phyloP scores from a whole-genome alignment of 139 green algal species.

The Penium margaritaceum region DNA sequence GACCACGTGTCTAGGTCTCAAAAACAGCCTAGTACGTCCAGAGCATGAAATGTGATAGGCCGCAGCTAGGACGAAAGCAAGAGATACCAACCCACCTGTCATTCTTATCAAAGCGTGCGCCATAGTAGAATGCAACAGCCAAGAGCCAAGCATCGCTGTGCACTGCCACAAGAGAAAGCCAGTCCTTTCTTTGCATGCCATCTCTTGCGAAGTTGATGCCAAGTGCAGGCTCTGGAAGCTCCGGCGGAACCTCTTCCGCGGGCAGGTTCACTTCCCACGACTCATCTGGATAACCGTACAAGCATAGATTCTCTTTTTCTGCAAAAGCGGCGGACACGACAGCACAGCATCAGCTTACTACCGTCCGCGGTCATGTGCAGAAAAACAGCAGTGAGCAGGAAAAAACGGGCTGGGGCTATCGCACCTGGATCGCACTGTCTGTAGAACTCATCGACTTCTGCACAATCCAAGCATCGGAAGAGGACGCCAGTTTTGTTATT shows the following conservation, averaged over 20 bases:
- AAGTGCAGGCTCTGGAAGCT: conserved; percentile 91
- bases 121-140: conserved; percentile 89
- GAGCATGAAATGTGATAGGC: too few species aligned
- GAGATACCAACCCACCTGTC: conserved; percentile 33
- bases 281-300: conserved; percentile 81
- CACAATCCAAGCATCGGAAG: too few species aligned
- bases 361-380: too few species aligned
- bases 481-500: too few species aligned
- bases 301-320: conserved; percentile 90
- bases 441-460: too few species aligned
- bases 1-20: neutral
- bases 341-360: too few species aligned
- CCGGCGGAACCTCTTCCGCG: conserved; percentile 90
- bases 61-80: neutral
- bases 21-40: too few species aligned
- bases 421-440: too few species aligned
- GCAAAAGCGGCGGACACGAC: conserved; percentile 45
- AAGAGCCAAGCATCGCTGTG: conserved; percentile 94
- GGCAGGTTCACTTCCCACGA: conserved; percentile 84
- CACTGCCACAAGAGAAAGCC: conserved; percentile 89
- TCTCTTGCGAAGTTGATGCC: conserved; percentile 96
- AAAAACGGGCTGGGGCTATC: too few species aligned
- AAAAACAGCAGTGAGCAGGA: conserved; percentile 1
- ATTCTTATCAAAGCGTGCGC: conserved; percentile 72
- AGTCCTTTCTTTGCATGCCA: conserved; percentile 86